These are phyloP conservation scores for Verticillium isaacii DNA, from an alignment of 2,329 filamentous ascomycete genomes.

Conservation along the genomic window DNA sequence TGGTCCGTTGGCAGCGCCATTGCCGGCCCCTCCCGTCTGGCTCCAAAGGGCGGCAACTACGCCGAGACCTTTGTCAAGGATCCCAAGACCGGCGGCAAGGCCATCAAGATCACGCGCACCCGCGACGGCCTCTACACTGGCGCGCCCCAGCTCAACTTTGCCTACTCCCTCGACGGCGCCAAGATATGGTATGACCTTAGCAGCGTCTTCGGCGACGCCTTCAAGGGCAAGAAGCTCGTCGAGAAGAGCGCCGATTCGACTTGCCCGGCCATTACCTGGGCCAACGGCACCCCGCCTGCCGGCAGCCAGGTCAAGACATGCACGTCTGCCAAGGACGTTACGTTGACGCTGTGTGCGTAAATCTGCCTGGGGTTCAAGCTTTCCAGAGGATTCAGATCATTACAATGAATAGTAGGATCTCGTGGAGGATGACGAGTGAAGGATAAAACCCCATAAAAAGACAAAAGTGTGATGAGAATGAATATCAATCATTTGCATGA, in stretches of 20 bases:
- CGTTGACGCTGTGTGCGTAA: constrained; percentile 27
- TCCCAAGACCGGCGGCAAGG: constrained; percentile 29
- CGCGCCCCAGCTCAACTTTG: constrained; percentile 33
- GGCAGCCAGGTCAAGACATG: constrained; percentile 34
- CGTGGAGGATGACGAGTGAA: too few relatives aligned
- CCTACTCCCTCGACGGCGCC: constrained; percentile 29
- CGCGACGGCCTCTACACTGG: constrained; percentile 32
- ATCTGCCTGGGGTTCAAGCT: too few relatives aligned
- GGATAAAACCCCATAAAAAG: too few relatives aligned
- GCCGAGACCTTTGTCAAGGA: constrained; percentile 27
- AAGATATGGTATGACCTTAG: constrained; percentile 34
- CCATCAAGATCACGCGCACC: constrained; percentile 30
- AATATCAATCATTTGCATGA: not conserved
- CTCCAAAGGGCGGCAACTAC: constrained; percentile 20
- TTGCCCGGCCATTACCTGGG: constrained; percentile 31
- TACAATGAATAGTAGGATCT: too few relatives aligned
- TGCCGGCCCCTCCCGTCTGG: constrained; percentile 19
- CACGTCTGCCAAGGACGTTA: constrained; percentile 23
- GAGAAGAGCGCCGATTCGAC: constrained; percentile 20
- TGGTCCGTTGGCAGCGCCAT: constrained; percentile 32
- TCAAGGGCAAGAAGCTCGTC: constrained; percentile 25
- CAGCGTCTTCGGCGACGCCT: constrained; percentile 34
- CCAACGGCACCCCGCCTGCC: constrained; percentile 24
- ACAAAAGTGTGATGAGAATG: too few relatives aligned
- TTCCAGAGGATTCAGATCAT: too few relatives aligned